Evolutionary conservation across 1,284 basidiomycete species (phyloP).

Genomic region (Cutaneotrichosporon sp.): DNA sequence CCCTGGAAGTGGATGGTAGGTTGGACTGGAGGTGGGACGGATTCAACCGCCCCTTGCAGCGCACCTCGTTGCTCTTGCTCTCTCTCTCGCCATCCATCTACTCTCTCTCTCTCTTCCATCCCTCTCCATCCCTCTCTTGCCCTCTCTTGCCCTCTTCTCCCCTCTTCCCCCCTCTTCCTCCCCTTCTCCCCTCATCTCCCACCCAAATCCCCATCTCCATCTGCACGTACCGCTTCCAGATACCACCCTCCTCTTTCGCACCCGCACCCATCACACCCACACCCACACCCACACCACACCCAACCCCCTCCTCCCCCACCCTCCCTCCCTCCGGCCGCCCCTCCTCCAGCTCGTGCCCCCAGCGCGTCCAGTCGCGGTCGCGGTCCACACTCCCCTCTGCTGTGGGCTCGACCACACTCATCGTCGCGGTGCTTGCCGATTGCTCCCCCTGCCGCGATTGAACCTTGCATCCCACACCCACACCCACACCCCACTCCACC

Average conservation of each 20-base stretch:
- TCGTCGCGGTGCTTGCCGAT: background rate
- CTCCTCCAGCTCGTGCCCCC: background rate
- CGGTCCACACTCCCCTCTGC: background rate
- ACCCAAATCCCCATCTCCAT: background rate
- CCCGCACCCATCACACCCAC: background rate
- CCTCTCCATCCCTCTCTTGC: background rate
- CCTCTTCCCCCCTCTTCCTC: background rate
- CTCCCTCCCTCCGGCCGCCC: background rate
- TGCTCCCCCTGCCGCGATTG: background rate
- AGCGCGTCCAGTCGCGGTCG: background rate
- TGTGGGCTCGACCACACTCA: background rate
- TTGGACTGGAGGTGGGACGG: no score
- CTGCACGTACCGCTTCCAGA: no score
- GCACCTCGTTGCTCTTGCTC: no score
- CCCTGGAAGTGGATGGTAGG: no score
- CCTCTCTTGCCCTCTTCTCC: background rate
- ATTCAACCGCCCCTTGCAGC: no score
- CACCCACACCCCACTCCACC: background rate
- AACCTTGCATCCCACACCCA: no score
- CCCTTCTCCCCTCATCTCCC: background rate
- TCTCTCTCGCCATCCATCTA: no score
- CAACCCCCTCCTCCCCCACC: background rate
- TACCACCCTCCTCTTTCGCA: background rate
- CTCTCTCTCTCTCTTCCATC: no score
- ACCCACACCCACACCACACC: background rate